These are phyloP conservation scores for Gentiana dahurica DNA, from an alignment of 257 asterid genomes.

Conservation along the genomic window DNA sequence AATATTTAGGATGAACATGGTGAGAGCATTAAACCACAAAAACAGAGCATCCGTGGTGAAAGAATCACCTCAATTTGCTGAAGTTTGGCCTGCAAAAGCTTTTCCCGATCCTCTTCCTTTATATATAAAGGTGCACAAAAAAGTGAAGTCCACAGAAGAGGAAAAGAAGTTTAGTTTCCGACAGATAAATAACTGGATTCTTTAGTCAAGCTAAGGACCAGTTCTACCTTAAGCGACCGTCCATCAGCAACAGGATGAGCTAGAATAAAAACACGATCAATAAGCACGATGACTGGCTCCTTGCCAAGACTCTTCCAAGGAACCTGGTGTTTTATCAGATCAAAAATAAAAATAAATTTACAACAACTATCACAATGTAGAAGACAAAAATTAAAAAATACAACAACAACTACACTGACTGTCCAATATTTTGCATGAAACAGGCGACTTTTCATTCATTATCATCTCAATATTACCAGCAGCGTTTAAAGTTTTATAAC, in stretches of 20 bases:
- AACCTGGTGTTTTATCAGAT: constrained; percentile 36
- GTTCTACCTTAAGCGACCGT: constrained; percentile 64
- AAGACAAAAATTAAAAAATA: neutral
- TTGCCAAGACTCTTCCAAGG: constrained; percentile 99
- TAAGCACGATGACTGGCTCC: constrained; percentile 98
- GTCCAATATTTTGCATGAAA: neutral
- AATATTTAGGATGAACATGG: too few relatives aligned
- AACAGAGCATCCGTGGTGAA: too few relatives aligned
- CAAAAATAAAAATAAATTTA: neutral
- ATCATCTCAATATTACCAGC: too few relatives aligned
- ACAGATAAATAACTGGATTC: constrained; percentile 1
- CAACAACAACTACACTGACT: neutral
- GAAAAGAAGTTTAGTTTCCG: constrained; percentile 1
- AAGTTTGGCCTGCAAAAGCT: constrained; percentile 90
- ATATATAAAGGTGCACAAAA: constrained; percentile 12
- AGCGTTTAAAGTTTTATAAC: too few relatives aligned
- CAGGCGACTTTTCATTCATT: neutral
- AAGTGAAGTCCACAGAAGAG: neutral
- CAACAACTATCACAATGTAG: neutral
- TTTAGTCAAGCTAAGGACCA: constrained; percentile 12
- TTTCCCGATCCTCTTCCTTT: constrained; percentile 81
- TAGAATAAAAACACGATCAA: constrained; percentile 85
- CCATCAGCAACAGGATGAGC: constrained; percentile 77
- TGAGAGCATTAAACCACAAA: too few relatives aligned
- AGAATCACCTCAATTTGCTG: constrained; percentile 83